These are phyloP conservation scores for Penicillium coffeae DNA, from an alignment of 495 filamentous ascomycete species.

Conservation along the genomic window DNA sequence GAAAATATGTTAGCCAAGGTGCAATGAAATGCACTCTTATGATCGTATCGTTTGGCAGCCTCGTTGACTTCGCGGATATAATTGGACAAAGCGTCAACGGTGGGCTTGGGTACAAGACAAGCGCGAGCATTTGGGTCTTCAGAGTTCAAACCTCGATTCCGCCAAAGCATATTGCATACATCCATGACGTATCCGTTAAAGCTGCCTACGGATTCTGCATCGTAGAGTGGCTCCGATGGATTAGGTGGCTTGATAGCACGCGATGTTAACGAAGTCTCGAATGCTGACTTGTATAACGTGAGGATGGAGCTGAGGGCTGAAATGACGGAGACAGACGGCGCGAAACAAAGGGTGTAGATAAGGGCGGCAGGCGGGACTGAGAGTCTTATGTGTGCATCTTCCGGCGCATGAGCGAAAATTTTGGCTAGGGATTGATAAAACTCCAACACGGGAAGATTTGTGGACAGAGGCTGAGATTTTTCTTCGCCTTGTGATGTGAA, in stretches of 20 bases:
- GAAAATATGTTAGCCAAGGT: constrained; percentile 59
- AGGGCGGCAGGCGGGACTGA: constrained; percentile 63
- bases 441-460: constrained; percentile 48
- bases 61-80: constrained; percentile 43
- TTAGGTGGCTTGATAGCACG: constrained; percentile 25
- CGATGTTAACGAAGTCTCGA: constrained; percentile 60
- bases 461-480: constrained; percentile 19
- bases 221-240: constrained; percentile 39
- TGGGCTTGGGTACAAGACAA: constrained; percentile 57
- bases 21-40: constrained; percentile 38
- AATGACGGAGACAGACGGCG: constrained; percentile 55
- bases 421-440: constrained; percentile 62
- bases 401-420: constrained; percentile 51
- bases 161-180: constrained; percentile 82
- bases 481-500: constrained; percentile 27
- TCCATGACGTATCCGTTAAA: constrained; percentile 92
- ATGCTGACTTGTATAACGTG: constrained; percentile 66
- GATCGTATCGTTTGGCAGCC: constrained; percentile 28
- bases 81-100: constrained; percentile 43
- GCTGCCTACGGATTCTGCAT: constrained; percentile 52
- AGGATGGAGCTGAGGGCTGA: constrained; percentile 68
- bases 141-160: constrained; percentile 66
- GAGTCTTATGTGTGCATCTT: constrained; percentile 54
- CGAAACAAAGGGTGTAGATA: constrained; percentile 68
- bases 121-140: constrained; percentile 68